Percentiles rank a stretch among this genome's conserved stretches.
phyloP scores from a whole-genome alignment of 805 yeast genomes.

The Candida endomychidarum region DNA sequence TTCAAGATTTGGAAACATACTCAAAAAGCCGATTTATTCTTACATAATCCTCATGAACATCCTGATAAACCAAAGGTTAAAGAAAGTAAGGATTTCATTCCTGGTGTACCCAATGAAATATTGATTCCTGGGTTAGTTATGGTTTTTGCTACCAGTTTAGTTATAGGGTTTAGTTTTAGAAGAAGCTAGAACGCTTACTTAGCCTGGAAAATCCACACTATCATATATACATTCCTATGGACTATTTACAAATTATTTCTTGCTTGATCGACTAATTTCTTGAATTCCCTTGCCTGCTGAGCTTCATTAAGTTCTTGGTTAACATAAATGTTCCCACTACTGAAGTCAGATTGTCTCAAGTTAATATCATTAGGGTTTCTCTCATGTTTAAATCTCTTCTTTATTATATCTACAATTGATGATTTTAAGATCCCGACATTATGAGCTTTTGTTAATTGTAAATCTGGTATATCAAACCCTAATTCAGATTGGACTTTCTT shows the following conservation, averaged over 20 bases:
- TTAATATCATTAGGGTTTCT: constrained; percentile 76
- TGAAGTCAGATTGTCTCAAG: constrained; percentile 53
- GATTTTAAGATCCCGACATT: constrained; percentile 37
- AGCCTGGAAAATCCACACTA: not conserved
- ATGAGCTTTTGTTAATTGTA: constrained; percentile 41
- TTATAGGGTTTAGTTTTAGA: constrained; percentile 54
- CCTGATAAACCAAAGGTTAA: constrained; percentile 18
- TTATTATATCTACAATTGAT: constrained; percentile 40
- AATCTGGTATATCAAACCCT: constrained; percentile 56
- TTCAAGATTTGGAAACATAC: constrained; percentile 52
- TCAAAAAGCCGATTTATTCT: constrained; percentile 68
- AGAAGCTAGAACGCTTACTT: constrained; percentile 35
- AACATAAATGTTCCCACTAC: constrained; percentile 56
- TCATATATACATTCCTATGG: constrained; percentile 10
- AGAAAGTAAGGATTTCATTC: constrained; percentile 30
- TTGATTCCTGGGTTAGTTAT: constrained; percentile 64
- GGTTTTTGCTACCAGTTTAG: constrained; percentile 57
- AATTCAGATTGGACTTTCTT: constrained; percentile 50
- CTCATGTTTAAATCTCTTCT: constrained; percentile 51
- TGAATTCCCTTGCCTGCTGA: constrained; percentile 46
- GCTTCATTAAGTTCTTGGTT: constrained; percentile 49
- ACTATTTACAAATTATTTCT: constrained; percentile 19
- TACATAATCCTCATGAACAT: constrained; percentile 64
- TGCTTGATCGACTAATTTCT: constrained; percentile 49
- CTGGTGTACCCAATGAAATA: constrained; percentile 60